Percentiles rank a stretch among this genome's conserved stretches.
Evolutionary conservation across 306 rosid genomes (phyloP).

Genomic region (Lotus japonicus): DNA sequence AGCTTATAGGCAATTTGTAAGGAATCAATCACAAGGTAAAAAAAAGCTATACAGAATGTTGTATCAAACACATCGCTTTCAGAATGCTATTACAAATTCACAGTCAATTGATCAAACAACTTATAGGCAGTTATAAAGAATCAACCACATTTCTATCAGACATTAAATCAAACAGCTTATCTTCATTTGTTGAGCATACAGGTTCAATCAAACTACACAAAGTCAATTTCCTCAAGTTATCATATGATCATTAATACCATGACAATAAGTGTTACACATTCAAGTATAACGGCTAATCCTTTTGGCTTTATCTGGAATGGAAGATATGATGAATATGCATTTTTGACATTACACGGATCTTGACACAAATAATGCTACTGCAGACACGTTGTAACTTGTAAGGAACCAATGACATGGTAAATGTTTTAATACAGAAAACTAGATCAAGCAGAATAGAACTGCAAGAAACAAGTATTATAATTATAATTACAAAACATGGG

Average conservation of each 20-base stretch:
- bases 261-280: neutral
- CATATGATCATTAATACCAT: neutral
- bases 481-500: neutral
- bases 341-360: conserved; percentile 6
- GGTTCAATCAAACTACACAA: neutral
- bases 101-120: too few species aligned
- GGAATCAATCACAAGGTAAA: too few species aligned
- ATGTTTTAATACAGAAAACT: neutral
- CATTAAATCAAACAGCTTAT: neutral
- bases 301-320: conserved; percentile 11
- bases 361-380: neutral
- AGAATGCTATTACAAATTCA: too few species aligned
- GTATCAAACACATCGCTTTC: too few species aligned
- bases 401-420: conserved; percentile 6
- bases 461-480: neutral
- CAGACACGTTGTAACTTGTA: neutral
- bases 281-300: conserved; percentile 31
- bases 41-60: too few species aligned
- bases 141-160: neutral
- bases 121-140: too few species aligned
- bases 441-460: neutral
- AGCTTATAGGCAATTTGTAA: neutral
- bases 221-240: neutral
- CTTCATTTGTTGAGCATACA: neutral
- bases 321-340: conserved; percentile 21